Evolutionary conservation across 2,329 filamentous ascomycete genomes (phyloP), one percentile per base, ranked within the genome.

Genomic region (Rhinocladiella mackenziei): DNA sequence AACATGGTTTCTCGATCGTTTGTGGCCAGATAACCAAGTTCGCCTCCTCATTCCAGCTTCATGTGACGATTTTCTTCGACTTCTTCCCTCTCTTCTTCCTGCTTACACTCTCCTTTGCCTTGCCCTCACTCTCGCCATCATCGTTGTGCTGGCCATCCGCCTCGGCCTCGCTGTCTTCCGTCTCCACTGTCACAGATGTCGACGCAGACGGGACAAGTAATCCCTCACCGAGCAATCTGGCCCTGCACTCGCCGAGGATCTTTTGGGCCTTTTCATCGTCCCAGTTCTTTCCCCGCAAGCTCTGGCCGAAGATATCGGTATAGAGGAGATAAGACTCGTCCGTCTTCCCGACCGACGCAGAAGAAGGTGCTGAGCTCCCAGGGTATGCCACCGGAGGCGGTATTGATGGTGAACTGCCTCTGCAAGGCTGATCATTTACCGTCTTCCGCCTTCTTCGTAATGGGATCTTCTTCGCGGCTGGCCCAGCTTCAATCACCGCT

Each of bases 401-500:
- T 9, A 13, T 10, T 11, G 23, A 23, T 22, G 13, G 23, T 19
- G 26, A 10, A 7, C 22, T 19, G 25, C 11, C 11, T n/a, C n/a
- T 17, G 22, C 30, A 14, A 20, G 14, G 23, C 10, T 14, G 22
- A 15, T 22, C 26, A 18, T 48, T 43, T 3, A 35, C 20, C 2
- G 13, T 25, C 29, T 33, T 49, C 26, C 32, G 35, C 3, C 37
- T 25, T 28, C 29, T 42, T n/a, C 43, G 15, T 11, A 38, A 13
- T n/a, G 30, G 36, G 8, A 35, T 19, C 22, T 47, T 43, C 37
- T 50, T 50, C 33, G 41, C 36, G 5, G 48, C 50, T 11, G 50
- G 50, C 20, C 50, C 50, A 32, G 50, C 50, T 20, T 53, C 43
- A n/a, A 53, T 53, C 25, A 53, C 46, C 4, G 55, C 53, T 23